These are phyloP conservation scores for Trametes versicolor DNA, from an alignment of 1,284 basidiomycete genomes.

Conservation along the genomic window DNA sequence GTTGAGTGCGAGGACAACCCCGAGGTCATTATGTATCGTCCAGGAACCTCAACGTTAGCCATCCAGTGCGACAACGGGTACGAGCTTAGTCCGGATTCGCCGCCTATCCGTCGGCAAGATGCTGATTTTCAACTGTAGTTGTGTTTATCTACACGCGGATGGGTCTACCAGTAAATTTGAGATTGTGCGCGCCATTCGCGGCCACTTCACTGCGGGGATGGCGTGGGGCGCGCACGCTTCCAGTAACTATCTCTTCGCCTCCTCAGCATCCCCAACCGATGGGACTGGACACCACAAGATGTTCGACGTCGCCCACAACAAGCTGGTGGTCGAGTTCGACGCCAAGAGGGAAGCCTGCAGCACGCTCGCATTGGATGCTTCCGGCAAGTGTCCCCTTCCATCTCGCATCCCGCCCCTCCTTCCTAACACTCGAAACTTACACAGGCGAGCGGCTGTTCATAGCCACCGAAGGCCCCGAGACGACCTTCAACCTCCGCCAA, in stretches of 20 bases:
- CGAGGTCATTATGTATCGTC: constrained; percentile 36
- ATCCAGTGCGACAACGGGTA: constrained; percentile 39
- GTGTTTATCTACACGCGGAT: constrained; percentile 25
- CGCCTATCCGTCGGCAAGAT: too few relatives aligned
- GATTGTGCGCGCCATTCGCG: constrained; percentile 10
- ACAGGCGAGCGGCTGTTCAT: constrained; percentile 42
- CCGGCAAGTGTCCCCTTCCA: constrained; percentile 13
- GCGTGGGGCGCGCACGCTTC: constrained; percentile 61
- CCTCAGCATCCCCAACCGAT: constrained; percentile 57
- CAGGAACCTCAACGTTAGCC: constrained; percentile 28
- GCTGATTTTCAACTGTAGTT: too few relatives aligned
- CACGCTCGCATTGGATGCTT: constrained; percentile 48
- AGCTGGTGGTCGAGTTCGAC: constrained; percentile 49
- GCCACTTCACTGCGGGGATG: constrained; percentile 45
- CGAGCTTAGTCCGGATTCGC: too few relatives aligned
- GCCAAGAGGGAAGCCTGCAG: constrained; percentile 43
- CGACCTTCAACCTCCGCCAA: constrained; percentile 54
- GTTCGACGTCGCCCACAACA: constrained; percentile 52
- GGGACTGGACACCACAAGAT: constrained; percentile 58
- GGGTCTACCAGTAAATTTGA: neutral
- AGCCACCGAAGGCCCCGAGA: constrained; percentile 51
- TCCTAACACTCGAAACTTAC: neutral
- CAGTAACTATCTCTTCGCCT: constrained; percentile 59
- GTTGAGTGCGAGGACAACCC: constrained; percentile 31
- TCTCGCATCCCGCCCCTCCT: neutral